phyloP scores from a whole-genome alignment of 169 alveolate genomes.

The Ichthyophthirius multifiliis region DNA sequence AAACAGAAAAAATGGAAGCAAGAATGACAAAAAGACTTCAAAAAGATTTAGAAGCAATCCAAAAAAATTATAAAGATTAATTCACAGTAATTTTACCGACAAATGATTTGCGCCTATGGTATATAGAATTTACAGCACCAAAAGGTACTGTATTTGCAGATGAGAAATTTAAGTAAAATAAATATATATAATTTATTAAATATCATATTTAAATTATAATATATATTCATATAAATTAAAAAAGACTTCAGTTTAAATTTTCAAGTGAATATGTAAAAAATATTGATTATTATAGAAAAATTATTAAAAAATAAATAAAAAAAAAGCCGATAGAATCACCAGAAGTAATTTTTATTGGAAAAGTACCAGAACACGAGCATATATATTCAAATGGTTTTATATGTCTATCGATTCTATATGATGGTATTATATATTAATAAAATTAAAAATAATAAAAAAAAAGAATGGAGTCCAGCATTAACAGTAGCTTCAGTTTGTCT shows the following conservation, averaged over 20 bases:
- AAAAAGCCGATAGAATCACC: no score
- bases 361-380: constrained; percentile 93
- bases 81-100: constrained; percentile 55
- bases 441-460: no score
- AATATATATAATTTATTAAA: no score
- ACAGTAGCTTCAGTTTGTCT: constrained; percentile 74
- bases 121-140: constrained; percentile 73
- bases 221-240: no score
- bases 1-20: constrained; percentile 45
- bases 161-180: constrained; percentile 59
- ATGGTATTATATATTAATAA: no score
- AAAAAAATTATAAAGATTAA: constrained; percentile 44
- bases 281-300: no score
- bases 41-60: constrained; percentile 57
- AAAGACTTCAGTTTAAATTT: no score
- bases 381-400: constrained; percentile 94
- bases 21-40: constrained; percentile 60
- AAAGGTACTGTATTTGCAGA: constrained; percentile 81
- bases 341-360: constrained; percentile 84
- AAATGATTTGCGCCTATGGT: constrained; percentile 67
- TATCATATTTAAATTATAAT: no score
- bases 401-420: constrained; percentile 88
- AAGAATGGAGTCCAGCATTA: constrained; percentile 84
- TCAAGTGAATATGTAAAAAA: no score
- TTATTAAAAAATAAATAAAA: no score